phyloP scores from a whole-genome alignment of 352 stramenopile genomes.

The Phytophthora cryptogea region DNA sequence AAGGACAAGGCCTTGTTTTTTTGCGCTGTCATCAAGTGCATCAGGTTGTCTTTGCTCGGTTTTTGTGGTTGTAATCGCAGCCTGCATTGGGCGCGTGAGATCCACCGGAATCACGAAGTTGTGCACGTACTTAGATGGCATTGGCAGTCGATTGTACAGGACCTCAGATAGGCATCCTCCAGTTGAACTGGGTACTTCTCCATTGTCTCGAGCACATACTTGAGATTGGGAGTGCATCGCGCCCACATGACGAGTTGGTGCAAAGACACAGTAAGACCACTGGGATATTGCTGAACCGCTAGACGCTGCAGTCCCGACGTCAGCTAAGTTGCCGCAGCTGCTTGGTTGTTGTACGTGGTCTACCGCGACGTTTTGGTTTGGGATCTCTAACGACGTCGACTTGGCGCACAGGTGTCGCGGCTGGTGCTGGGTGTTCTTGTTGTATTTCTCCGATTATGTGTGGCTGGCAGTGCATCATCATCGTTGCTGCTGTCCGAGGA shows the following conservation, averaged over 20 bases:
- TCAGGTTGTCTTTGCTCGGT: neutral
- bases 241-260: conserved; percentile 5
- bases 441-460: no score
- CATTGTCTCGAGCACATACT: conserved; percentile 6
- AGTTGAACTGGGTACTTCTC: conserved; percentile 6
- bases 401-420: neutral
- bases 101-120: conserved; percentile 9
- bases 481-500: neutral
- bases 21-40: neutral
- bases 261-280: neutral
- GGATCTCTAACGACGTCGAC: conserved; percentile 1
- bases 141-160: neutral
- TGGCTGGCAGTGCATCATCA: neutral
- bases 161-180: conserved; percentile 11
- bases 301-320: neutral
- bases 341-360: neutral
- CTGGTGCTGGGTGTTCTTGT: no score
- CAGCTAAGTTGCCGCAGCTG: conserved; percentile 6
- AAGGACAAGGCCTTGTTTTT: conserved; percentile 3
- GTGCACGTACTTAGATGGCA: conserved; percentile 4
- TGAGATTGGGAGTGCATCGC: conserved; percentile 6
- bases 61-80: neutral
- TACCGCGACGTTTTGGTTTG: conserved; percentile 2
- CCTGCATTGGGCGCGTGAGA: conserved; percentile 5
- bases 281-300: conserved; percentile 11